phyloP scores from a whole-genome alignment of 176 grass and related monocot species.

The Hordeum vulgare region DNA sequence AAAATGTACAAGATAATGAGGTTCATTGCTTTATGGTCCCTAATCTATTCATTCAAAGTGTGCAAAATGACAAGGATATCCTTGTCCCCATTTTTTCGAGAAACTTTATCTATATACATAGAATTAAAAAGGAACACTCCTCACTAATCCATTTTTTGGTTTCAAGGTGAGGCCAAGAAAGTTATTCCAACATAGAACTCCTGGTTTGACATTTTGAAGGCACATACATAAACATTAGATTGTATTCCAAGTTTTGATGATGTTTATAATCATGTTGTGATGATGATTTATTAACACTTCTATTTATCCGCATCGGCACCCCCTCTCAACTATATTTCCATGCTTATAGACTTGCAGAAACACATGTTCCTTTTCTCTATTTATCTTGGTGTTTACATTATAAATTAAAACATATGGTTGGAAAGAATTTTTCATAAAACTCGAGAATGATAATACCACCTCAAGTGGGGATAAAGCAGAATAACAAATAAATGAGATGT shows the following conservation, averaged over 20 bases:
- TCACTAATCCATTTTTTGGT: not conserved
- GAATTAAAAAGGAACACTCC: not conserved
- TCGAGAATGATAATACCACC: no score
- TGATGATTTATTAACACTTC: not conserved
- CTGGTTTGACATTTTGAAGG: slow-evolving; percentile 98
- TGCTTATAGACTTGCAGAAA: no score
- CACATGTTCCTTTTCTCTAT: no score
- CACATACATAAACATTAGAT: slow-evolving; percentile 88
- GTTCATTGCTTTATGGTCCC: no score
- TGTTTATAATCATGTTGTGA: not conserved
- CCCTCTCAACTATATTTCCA: no score
- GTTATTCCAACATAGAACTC: slow-evolving; percentile 72
- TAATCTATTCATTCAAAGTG: slow-evolving; percentile 32
- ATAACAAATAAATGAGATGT: no score
- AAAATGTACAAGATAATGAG: no score
- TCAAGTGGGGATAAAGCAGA: no score
- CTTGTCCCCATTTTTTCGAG: slow-evolving; percentile 77
- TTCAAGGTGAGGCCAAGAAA: slow-evolving; percentile 94
- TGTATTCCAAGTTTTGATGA: not conserved
- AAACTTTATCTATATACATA: not conserved
- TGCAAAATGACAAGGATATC: slow-evolving; percentile 70
- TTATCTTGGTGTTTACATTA: no score
- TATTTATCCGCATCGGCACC: slow-evolving; percentile 21
- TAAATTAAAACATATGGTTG: no score
- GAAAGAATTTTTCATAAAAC: no score